Percentiles rank a stretch among this genome's conserved stretches.
phyloP scores from a whole-genome alignment of 176 grass and related monocot species.

The Echinochloa phyllopogon region DNA sequence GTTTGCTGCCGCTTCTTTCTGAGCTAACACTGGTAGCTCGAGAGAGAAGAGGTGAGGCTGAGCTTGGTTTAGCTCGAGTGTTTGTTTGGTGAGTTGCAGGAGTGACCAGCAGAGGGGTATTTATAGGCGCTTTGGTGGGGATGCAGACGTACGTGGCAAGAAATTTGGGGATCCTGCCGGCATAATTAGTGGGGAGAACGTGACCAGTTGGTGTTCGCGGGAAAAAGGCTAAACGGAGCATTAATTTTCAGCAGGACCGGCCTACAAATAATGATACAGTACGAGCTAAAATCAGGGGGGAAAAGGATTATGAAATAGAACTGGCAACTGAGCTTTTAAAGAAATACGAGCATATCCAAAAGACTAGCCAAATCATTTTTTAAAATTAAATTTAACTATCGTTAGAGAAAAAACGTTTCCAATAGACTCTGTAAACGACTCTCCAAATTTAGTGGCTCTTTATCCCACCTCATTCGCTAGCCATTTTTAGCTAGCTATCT shows the following conservation, averaged over 20 bases:
- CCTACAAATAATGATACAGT: not conserved
- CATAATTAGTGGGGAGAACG: slow-evolving; percentile 57
- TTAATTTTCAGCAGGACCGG: not conserved
- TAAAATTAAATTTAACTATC: too few species aligned
- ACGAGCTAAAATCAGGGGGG: not conserved
- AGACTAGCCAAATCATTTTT: too few species aligned
- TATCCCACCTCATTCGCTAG: too few species aligned
- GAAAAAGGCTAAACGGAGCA: slow-evolving; percentile 23
- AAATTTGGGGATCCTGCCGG: slow-evolving; percentile 52
- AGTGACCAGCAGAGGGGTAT: slow-evolving; percentile 16
- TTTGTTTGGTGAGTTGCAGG: slow-evolving; percentile 45
- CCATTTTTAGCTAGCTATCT: too few species aligned
- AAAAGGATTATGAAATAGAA: not conserved
- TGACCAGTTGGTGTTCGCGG: slow-evolving; percentile 48
- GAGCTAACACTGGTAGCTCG: not conserved
- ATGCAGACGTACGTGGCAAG: slow-evolving; percentile 43
- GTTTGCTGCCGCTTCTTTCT: too few species aligned
- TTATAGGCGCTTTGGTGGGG: slow-evolving; percentile 44
- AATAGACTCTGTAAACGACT: too few species aligned
- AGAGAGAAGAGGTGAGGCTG: not conserved
- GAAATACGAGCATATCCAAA: too few species aligned
- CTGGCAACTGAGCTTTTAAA: not conserved
- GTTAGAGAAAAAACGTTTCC: too few species aligned
- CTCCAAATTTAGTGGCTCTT: too few species aligned
- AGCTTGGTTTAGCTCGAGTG: slow-evolving; percentile 36